A percentile compares a stretch with the other conserved stretches of the same genome.
Conservation (phyloP, 768 basidiomycete species). For the Paxillus ammoniavirescens region DNA sequence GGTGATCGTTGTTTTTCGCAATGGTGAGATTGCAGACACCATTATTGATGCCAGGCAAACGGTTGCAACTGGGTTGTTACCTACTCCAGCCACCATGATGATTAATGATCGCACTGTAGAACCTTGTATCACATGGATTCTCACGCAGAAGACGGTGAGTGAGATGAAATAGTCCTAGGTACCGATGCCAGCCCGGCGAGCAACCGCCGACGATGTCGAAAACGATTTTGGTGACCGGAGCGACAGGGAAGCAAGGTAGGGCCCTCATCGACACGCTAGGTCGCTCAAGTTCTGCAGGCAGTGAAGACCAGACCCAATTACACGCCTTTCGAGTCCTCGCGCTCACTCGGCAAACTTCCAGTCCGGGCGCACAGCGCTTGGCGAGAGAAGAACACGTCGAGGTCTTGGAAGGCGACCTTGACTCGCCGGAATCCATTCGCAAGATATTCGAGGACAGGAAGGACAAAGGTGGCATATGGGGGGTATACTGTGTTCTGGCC, state of each 20-base stretch:
- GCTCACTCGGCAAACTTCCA: slow-evolving; percentile 33
- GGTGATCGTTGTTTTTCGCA: too few relatives aligned
- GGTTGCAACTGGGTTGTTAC: too few relatives aligned
- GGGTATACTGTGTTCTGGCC: slow-evolving; percentile 38
- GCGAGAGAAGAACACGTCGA: slow-evolving; percentile 25
- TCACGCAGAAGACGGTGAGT: too few relatives aligned
- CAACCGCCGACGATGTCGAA: slow-evolving; percentile 8
- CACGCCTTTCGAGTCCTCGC: slow-evolving; percentile 35
- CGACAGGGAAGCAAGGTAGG: slow-evolving; percentile 38
- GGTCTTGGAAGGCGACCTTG: slow-evolving; percentile 37
- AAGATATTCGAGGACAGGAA: slow-evolving; percentile 36
- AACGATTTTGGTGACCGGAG: slow-evolving; percentile 34
- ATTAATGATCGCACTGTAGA: too few relatives aligned
- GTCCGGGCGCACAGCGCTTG: slow-evolving; percentile 27
- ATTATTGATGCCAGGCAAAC: too few relatives aligned
- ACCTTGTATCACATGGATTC: too few relatives aligned
- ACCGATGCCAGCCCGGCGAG: not conserved
- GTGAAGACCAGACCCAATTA: not conserved
- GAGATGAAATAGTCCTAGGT: too few relatives aligned
- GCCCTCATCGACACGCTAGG: slow-evolving; percentile 32
- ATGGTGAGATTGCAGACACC: too few relatives aligned
- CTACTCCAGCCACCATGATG: too few relatives aligned
- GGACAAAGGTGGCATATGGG: slow-evolving; percentile 32
- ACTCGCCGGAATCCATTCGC: slow-evolving; percentile 26
- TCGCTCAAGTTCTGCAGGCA: not conserved